Evolutionary conservation across 73 alveolate genomes (phyloP).

Genomic region (Stentor roeselii): DNA sequence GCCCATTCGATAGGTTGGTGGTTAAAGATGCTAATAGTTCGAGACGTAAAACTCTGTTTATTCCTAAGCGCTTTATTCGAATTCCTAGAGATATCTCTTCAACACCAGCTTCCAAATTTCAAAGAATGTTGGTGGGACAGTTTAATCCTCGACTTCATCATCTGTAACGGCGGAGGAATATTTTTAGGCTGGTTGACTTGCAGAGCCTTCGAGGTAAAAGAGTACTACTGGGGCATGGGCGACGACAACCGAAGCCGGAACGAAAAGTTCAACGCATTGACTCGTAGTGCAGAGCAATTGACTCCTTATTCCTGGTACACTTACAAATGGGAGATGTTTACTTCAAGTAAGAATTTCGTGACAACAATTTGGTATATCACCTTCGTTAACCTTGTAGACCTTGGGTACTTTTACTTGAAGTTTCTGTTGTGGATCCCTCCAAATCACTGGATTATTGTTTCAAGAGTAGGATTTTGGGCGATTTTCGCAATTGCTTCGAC

Average conservation of each 20-base stretch:
- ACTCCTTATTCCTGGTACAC: constrained; percentile 27
- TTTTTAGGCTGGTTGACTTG: constrained; percentile 63
- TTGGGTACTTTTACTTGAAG: constrained; percentile 60
- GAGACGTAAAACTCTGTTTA: constrained; percentile 79
- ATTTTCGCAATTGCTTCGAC: constrained; percentile 50
- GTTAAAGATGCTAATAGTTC: constrained; percentile 77
- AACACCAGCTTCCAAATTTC: constrained; percentile 85
- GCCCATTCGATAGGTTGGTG: constrained; percentile 85
- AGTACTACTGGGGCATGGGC: constrained; percentile 68
- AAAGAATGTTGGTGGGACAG: constrained; percentile 96
- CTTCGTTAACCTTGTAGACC: constrained; percentile 50
- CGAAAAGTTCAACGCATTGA: constrained; percentile 12
- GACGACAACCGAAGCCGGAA: constrained; percentile 25
- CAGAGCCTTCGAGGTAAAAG: constrained; percentile 60
- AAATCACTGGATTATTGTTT: constrained; percentile 37
- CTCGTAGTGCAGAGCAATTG: not conserved
- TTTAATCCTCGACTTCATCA: constrained; percentile 73
- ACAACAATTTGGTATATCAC: constrained; percentile 9
- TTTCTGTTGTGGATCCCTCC: constrained; percentile 52
- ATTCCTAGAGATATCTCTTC: constrained; percentile 73
- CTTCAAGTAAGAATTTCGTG: constrained; percentile 16
- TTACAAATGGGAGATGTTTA: constrained; percentile 28
- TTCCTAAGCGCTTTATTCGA: constrained; percentile 63
- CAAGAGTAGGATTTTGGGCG: constrained; percentile 55
- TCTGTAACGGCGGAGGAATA: constrained; percentile 82